Percentiles rank a stretch among this genome's conserved stretches.
These are phyloP conservation scores for Eimeria falciformis DNA, from an alignment of 169 alveolate species.

Conservation along the genomic window DNA sequence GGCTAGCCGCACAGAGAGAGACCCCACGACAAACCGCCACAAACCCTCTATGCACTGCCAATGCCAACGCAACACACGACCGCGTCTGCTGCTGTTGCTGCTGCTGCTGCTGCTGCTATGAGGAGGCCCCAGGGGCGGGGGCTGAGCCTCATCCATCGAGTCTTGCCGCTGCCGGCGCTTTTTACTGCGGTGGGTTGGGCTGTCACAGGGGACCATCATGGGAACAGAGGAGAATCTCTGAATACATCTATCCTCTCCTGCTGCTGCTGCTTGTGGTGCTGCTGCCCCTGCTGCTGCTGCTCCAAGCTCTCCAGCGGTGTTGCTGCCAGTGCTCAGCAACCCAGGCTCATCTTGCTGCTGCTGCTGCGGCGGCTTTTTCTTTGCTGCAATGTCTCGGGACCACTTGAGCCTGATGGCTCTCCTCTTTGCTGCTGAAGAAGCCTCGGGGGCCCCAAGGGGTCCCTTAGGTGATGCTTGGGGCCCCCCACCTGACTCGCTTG, in stretches of 20 bases:
- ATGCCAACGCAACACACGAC: not conserved
- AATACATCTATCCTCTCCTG: not conserved
- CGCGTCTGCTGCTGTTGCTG: not conserved
- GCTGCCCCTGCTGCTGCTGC: conserved; percentile 11
- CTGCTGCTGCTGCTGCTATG: conserved; percentile 38
- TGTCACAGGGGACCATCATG: not conserved
- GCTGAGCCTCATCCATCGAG: not conserved
- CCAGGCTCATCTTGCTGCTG: not conserved
- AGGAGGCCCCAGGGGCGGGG: not conserved
- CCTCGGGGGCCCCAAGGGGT: not conserved
- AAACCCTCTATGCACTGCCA: not conserved
- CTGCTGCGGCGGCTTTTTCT: not conserved
- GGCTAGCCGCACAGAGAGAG: conserved; percentile 53
- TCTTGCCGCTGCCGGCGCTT: conserved; percentile 19
- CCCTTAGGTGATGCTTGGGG: not conserved
- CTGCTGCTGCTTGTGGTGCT: conserved; percentile 7
- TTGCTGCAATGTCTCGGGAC: conserved; percentile 1
- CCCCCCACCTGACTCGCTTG: not conserved
- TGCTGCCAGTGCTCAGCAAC: not conserved
- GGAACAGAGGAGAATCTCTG: not conserved
- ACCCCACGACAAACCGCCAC: conserved; percentile 10
- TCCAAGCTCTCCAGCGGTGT: not conserved
- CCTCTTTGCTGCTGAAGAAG: not conserved
- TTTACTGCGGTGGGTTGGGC: not conserved
- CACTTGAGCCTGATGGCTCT: conserved; percentile 19